Percentiles rank a stretch among this genome's conserved stretches.
Conservation (phyloP, 192 early-diverging fungal species). For the Backusella tuberculispora region DNA sequence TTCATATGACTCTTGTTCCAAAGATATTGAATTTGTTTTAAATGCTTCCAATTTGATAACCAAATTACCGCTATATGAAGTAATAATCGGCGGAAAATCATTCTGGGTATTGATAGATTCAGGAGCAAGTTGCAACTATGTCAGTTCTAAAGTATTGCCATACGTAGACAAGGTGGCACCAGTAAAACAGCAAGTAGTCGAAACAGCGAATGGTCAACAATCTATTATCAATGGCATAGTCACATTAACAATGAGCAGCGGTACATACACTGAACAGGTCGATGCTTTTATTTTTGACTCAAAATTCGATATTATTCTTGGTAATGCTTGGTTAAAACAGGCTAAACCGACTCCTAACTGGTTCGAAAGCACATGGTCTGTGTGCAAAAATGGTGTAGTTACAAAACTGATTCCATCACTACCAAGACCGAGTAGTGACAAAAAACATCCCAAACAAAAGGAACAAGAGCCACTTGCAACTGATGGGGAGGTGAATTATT, state of each 20-base stretch:
- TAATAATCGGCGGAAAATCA: background rate
- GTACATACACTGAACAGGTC: background rate
- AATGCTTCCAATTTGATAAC: background rate
- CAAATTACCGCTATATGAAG: background rate
- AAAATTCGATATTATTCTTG: slow-evolving; percentile 14
- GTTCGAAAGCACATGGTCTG: background rate
- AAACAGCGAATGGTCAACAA: slow-evolving; percentile 7
- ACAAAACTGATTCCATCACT: background rate
- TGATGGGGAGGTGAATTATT: background rate
- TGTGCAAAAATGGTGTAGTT: background rate
- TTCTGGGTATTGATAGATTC: background rate
- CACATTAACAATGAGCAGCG: background rate
- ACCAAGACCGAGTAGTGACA: background rate
- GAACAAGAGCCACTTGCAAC: background rate
- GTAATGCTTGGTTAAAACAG: background rate
- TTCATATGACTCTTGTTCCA: background rate
- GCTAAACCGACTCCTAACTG: background rate
- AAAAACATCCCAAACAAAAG: background rate
- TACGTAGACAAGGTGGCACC: background rate
- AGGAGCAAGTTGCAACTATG: slow-evolving; percentile 9
- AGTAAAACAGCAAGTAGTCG: background rate
- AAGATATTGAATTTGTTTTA: background rate
- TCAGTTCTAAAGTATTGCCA: background rate
- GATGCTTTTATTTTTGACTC: slow-evolving; percentile 1
- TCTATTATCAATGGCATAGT: background rate